phyloP scores from a whole-genome alignment of 192 early-diverging fungal genomes.

The Linnemannia schmuckeri region DNA sequence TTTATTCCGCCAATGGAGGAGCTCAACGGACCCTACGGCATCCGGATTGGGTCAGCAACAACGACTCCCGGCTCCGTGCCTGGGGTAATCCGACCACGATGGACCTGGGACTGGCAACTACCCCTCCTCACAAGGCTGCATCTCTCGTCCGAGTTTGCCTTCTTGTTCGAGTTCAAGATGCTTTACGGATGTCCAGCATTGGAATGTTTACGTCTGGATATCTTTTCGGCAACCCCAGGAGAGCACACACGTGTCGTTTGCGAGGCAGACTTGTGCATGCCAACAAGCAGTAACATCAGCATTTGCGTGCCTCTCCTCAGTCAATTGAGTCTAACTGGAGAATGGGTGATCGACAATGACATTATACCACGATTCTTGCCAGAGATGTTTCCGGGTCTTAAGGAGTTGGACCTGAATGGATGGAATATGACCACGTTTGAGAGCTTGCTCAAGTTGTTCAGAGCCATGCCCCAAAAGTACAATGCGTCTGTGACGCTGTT shows the following conservation, averaged over 20 bases:
- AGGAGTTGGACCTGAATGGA: neutral
- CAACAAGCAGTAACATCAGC: neutral
- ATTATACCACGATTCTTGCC: neutral
- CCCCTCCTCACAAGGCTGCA: neutral
- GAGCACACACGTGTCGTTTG: neutral
- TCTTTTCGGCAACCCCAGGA: neutral
- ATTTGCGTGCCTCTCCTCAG: neutral
- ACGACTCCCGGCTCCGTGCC: neutral
- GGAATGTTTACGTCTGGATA: neutral
- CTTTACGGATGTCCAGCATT: neutral
- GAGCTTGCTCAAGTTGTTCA: neutral
- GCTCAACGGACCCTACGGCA: neutral
- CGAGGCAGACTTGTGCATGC: neutral
- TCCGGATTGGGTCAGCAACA: neutral
- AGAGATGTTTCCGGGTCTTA: neutral
- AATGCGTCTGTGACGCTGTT: neutral
- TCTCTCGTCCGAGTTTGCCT: neutral
- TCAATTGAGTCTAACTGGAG: neutral
- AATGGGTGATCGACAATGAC: neutral
- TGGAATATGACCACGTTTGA: neutral
- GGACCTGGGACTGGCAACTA: neutral
- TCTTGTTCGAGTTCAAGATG: neutral
- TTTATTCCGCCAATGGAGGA: neutral
- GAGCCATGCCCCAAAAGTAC: neutral
- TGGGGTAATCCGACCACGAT: neutral